Base-by-base conservation (phyloP, 2,329 filamentous ascomycete genomes). In the Penicillium sp. region DNA sequence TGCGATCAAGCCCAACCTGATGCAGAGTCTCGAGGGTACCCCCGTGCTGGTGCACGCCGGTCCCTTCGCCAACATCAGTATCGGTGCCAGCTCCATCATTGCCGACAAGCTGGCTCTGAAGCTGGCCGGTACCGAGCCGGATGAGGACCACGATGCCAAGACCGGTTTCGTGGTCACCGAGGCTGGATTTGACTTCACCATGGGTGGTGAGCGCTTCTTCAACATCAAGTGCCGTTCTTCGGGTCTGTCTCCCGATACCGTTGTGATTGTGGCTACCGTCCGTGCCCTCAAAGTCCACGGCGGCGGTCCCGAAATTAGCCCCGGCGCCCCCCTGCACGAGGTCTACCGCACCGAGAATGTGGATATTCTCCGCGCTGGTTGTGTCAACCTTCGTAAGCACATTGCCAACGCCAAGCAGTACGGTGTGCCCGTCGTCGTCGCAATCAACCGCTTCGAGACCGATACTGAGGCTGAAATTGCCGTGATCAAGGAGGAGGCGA, bases 161-260 rank as follows among this genome's bases (percentile, higher is more conserved):
- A 87, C 91, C 33, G 95, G 95, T 10, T 98, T 95, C 71, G 94
- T 97, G 25, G 89, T 99, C 40, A 99, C 95, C 1, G 95, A 99
- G 79, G 94, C 95, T 56, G 95, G 95, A 10, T 99, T 99, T 78
- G 95, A 99, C 79, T 99, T 99, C 81, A 98, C 95, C 71, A 99
- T 99, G 95, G 95, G 95, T 66, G 95, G 95, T 65, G 95, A 99
- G 84, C 90, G 95, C 55, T 99, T 99, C 85, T 98, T 99, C 87
- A 98, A 99, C 83, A 98, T 99, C 84, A 99, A 99, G 85, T 98
- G 95, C 82, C 90, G 95, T 62, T 91, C 93, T 10, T 97, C 94
- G 6, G 94, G 94, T 26, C 88, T 99, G 49, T 87, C 92, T 2
- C 95, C 95, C 1, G 95, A 99, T 73, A 92, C 93, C 1, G 93